A percentile compares a stretch with the other conserved stretches of the same genome.
Evolutionary conservation across 176 grass and related monocot genomes (phyloP).

Genomic region (Poa annua): DNA sequence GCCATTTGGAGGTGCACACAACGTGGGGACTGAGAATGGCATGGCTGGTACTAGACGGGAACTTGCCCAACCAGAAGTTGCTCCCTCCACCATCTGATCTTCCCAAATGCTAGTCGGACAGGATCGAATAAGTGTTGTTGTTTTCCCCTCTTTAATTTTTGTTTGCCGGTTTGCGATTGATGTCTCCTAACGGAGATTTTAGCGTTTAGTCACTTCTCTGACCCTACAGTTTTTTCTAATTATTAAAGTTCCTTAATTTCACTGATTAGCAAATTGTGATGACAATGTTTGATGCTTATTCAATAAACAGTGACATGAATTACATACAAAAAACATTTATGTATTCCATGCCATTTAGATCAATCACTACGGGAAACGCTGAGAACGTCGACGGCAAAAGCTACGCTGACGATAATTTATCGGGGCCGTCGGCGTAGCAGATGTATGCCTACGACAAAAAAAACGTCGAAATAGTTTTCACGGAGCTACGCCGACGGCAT

Average conservation of each 20-base stretch:
- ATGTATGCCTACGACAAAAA: no score
- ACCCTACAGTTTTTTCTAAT: neutral
- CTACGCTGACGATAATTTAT: no score
- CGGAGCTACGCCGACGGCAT: no score
- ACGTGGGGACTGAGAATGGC: slow-evolving; percentile 45
- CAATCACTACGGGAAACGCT: no score
- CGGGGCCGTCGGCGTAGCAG: no score
- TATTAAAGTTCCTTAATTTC: neutral
- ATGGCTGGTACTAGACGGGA: slow-evolving; percentile 19
- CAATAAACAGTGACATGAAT: neutral
- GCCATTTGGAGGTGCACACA: slow-evolving; percentile 42
- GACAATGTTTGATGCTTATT: neutral
- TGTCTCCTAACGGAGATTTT: neutral
- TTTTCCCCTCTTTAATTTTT: neutral
- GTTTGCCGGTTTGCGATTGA: neutral
- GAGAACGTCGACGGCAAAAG: no score
- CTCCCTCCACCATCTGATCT: slow-evolving; percentile 18
- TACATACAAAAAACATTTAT: neutral
- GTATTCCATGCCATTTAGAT: neutral
- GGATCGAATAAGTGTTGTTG: neutral
- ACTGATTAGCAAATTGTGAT: neutral
- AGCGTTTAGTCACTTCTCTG: neutral
- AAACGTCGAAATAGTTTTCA: no score
- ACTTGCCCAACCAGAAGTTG: slow-evolving; percentile 1
- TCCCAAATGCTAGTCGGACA: neutral